These are phyloP conservation scores for Hemileccinum rubropunctum DNA, from an alignment of 768 basidiomycete species.

Conservation along the genomic window DNA sequence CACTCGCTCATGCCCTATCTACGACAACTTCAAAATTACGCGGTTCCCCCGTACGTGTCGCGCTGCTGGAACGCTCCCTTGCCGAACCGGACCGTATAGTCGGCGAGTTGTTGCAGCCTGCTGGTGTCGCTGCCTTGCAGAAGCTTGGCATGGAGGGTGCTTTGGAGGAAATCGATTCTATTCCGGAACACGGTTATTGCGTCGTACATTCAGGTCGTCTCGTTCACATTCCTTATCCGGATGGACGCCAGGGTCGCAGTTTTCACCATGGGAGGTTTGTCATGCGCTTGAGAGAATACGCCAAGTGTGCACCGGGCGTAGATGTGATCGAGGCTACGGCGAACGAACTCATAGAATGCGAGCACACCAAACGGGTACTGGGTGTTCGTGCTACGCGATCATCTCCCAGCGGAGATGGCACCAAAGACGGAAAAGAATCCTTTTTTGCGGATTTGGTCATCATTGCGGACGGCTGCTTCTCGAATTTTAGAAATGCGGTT, in stretches of 20 bases:
- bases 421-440: constrained; percentile 43
- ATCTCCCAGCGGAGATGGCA: constrained; percentile 31
- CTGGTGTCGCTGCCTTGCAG: constrained; percentile 73
- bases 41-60: constrained; percentile 64
- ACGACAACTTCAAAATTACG: constrained; percentile 42
- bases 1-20: constrained; percentile 84
- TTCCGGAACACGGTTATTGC: constrained; percentile 83
- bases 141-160: constrained; percentile 74
- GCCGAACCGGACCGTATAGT: constrained; percentile 95
- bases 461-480: constrained; percentile 93
- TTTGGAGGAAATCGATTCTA: constrained; percentile 85
- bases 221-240: constrained; percentile 90
- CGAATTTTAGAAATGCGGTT: constrained; percentile 80
- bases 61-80: constrained; percentile 87
- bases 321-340: constrained; percentile 85
- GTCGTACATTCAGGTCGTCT: constrained; percentile 58
- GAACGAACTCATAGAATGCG: constrained; percentile 66
- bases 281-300: constrained; percentile 69
- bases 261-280: constrained; percentile 96
- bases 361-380: constrained; percentile 48
- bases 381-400: constrained; percentile 62
- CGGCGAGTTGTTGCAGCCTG: constrained; percentile 94
- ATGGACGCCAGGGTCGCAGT: constrained; percentile 65
- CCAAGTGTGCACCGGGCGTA: constrained; percentile 57
- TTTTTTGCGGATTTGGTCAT: constrained; percentile 78